A percentile compares a stretch with the other conserved stretches of the same genome.
phyloP scores from a whole-genome alignment of 1,139 yeast genomes.

The Lodderomyces theae region DNA sequence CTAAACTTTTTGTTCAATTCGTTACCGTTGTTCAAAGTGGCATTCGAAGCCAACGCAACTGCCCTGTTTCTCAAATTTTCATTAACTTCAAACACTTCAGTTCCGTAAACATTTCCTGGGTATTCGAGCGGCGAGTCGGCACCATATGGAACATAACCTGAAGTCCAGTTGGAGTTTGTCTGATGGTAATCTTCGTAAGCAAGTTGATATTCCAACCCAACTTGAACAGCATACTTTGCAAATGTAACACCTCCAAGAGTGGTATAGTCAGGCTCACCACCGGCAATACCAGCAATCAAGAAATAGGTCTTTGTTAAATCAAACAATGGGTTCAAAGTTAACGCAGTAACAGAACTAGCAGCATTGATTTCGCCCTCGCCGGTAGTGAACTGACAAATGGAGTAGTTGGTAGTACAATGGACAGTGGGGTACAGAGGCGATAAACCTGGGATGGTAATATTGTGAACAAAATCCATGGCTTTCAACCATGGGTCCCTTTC shows the following conservation, averaged over 20 bases:
- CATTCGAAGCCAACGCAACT: constrained; percentile 46
- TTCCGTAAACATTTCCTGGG: constrained; percentile 58
- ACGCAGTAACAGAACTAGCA: constrained; percentile 56
- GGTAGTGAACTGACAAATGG: constrained; percentile 60
- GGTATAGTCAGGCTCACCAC: constrained; percentile 52
- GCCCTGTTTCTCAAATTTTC: constrained; percentile 60
- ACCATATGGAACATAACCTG: constrained; percentile 61
- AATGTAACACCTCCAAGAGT: constrained; percentile 58
- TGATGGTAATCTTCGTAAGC: constrained; percentile 44
- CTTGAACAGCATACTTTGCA: constrained; percentile 62
- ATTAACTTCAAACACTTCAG: constrained; percentile 65
- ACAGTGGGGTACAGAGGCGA: constrained; percentile 59
- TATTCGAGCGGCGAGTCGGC: constrained; percentile 48
- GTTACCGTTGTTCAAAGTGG: constrained; percentile 46
- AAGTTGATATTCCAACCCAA: constrained; percentile 58
- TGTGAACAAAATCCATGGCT: constrained; percentile 45
- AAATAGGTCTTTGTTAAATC: constrained; percentile 61
- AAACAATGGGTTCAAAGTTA: constrained; percentile 52
- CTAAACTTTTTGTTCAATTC: constrained; percentile 44
- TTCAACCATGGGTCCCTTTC: constrained; percentile 58
- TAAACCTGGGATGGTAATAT: constrained; percentile 60
- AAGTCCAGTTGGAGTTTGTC: constrained; percentile 54
- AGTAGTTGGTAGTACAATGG: constrained; percentile 52
- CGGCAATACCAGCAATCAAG: constrained; percentile 66
- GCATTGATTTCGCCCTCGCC: constrained; percentile 74